Evolutionary conservation across 2,329 filamentous ascomycete genomes (phyloP), one percentile per base, ranked within the genome.

Genomic region (Exophiala viscosa): DNA sequence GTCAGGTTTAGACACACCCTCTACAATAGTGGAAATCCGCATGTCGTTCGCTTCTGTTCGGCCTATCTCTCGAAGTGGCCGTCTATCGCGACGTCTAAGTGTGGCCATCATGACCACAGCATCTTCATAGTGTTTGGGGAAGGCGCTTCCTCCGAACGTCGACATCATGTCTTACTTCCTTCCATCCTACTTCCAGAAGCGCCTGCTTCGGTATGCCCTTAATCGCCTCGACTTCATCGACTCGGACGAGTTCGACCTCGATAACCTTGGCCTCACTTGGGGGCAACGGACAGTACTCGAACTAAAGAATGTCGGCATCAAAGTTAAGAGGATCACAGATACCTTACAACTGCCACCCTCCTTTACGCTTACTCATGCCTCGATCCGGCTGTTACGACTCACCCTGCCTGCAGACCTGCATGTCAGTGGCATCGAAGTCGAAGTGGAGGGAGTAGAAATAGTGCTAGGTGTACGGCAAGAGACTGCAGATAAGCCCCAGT

Each of bases 351-450:
- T 64, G 17, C 59, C 57, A 34, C 38, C 50, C 23, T 46, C 49
- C 13, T 39, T 55, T 47, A 40, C 8, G 33, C 51, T 62, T 11
- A 54, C 49, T 18, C 52, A 60, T 51, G 91, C 92, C 51, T 85
- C 84, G 59, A 83, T 96, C 47, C 74, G 87, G 2, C 76, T 87
- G 5, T 80, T 97, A 18, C 86, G 87, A 64, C 75, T 96, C 48
- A 95, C 87, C 6, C 80, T 97, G 45, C 90, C 92, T 10, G 85
- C 93, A 67, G 89, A 96, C 69, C 85, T 96, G 60, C 90, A 91
- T 69, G 86, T 84, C 48, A 91, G 86, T 61, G 85, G 89, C 23
- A 95, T 97, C 66, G 76, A 81, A 28, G 82, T 92, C 63, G 88
- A 96, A 65, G 79, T 92, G 17, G 84, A 92, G 62, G 90, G 90